Evolutionary conservation across 2,329 filamentous ascomycete species (phyloP), one percentile per base, ranked within the genome.

Genomic region (Ceratocystis ficicola): DNA sequence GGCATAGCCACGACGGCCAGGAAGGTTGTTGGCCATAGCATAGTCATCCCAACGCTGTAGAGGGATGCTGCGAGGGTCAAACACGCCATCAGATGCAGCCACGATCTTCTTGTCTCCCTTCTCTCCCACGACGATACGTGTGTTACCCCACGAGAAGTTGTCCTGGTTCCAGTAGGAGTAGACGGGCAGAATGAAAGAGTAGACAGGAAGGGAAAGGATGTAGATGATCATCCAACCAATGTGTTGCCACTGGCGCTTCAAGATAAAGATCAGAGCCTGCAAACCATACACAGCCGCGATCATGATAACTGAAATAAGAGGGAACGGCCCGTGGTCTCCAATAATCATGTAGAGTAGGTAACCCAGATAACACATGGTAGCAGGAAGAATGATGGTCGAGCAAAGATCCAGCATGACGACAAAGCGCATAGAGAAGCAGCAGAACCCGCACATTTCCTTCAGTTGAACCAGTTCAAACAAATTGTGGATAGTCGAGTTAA

Each of bases 161-260:
- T 99, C 94, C 76, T 96, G 92, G 77, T 96, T 95, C 94, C 94
- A 99, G 86, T 99, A 99, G 0, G 93, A 96, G 79, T 97, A 99
- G 69, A 99, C 78, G 0, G 94, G 94, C 12, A 99, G 83, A 69
- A 95, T 74, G 72, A 99, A 89, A 3, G 88, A 94, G 79, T 93
- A 96, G 71, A 99, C 88, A 0, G 94, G 94, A 79, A 89, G 96
- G 2, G 94, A 94, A n/a, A 95, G 71, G 69, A 99, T 82, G 77
- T 99, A 99, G 73, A 99, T 97, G 70, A 99, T 87, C 92, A 99
- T 97, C 94, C 94, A 99, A 70, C 94, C 94, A 68, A 99, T 84
- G 73, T 97, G 93, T 75, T 99, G 92, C 94, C 94, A 99, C 76
- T 97, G 90, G 64, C 94, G 83, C 79, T 96, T 96, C 71, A 97